phyloP scores from a whole-genome alignment of 2,329 filamentous ascomycete species.

The Incumbomyces lentus region DNA sequence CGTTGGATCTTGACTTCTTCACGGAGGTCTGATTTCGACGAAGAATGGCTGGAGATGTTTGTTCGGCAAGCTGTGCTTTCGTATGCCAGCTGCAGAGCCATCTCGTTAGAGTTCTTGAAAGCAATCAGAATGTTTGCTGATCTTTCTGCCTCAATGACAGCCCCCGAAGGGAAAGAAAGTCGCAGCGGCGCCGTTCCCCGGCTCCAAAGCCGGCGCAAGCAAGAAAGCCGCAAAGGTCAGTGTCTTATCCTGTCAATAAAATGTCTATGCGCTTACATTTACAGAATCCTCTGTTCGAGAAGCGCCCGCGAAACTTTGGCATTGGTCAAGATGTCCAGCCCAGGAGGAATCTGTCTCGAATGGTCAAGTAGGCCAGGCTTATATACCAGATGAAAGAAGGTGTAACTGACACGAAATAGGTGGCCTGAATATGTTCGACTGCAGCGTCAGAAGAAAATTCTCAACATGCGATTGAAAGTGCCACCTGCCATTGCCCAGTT shows the following conservation, averaged over 20 bases:
- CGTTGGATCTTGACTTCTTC: constrained; percentile 1
- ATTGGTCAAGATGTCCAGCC: constrained; percentile 99
- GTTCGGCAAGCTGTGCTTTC: constrained; percentile 35
- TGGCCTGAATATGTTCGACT: constrained; percentile 99
- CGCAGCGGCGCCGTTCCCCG: constrained; percentile 91
- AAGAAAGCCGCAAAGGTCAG: constrained; percentile 97
- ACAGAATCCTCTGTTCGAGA: constrained; percentile 99
- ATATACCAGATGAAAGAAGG: background rate
- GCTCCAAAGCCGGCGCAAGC: constrained; percentile 70
- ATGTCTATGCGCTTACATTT: constrained; percentile 11
- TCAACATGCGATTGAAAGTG: constrained; percentile 97
- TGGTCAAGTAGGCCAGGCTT: constrained; percentile 62
- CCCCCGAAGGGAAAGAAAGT: constrained; percentile 99
- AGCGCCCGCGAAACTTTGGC: constrained; percentile 92
- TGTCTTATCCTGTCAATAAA: constrained; percentile 21
- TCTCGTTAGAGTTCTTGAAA: constrained; percentile 86
- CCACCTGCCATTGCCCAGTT: constrained; percentile 96
- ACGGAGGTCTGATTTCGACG: constrained; percentile 1
- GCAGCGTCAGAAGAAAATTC: constrained; percentile 89
- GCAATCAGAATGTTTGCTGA: constrained; percentile 63
- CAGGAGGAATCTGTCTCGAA: constrained; percentile 85
- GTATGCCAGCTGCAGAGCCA: constrained; percentile 37
- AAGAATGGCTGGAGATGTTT: constrained; percentile 43
- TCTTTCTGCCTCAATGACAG: constrained; percentile 99
- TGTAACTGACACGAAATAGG: constrained; percentile 7